phyloP scores from a whole-genome alignment of 2,329 filamentous ascomycete genomes.

The Neoascochyta sp. region DNA sequence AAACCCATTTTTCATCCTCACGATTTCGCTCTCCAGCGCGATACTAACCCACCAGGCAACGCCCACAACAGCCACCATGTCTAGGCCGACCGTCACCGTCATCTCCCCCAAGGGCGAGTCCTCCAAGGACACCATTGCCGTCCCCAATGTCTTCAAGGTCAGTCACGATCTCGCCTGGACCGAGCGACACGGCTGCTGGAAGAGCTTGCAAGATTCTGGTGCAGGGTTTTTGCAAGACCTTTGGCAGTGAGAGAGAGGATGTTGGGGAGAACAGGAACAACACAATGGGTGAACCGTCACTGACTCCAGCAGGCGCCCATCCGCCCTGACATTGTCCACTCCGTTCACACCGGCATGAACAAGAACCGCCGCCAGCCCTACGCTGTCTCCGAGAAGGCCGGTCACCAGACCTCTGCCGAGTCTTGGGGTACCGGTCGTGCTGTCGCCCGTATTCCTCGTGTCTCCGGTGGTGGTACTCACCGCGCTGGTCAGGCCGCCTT shows the following conservation, averaged over 20 bases:
- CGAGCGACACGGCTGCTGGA: too few relatives aligned
- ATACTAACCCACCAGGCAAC: slow-evolving; percentile 31
- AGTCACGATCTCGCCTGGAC: too few relatives aligned
- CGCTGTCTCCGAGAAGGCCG: slow-evolving; percentile 96
- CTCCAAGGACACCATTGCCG: slow-evolving; percentile 82
- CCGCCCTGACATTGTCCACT: slow-evolving; percentile 98
- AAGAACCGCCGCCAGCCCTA: slow-evolving; percentile 99
- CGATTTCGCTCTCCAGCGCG: slow-evolving; percentile 7
- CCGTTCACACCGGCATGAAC: slow-evolving; percentile 97
- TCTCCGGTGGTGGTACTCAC: slow-evolving; percentile 99
- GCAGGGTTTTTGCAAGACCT: too few relatives aligned
- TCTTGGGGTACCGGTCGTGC: slow-evolving; percentile 98
- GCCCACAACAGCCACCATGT: slow-evolving; percentile 52
- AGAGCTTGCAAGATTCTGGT: too few relatives aligned
- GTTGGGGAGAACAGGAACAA: too few relatives aligned
- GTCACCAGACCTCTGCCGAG: slow-evolving; percentile 99
- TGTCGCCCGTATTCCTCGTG: slow-evolving; percentile 99
- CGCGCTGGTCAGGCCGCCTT: slow-evolving; percentile 99
- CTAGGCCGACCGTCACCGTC: slow-evolving; percentile 96
- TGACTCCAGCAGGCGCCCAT: slow-evolving; percentile 78
- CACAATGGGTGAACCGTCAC: too few relatives aligned
- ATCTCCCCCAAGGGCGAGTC: slow-evolving; percentile 92
- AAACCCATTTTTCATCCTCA: slow-evolving; percentile 4
- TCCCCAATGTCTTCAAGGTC: slow-evolving; percentile 89
- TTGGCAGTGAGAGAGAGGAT: too few relatives aligned